These are phyloP conservation scores for Aspergillus haitiensis DNA, from an alignment of 495 filamentous ascomycete genomes.

Conservation along the genomic window DNA sequence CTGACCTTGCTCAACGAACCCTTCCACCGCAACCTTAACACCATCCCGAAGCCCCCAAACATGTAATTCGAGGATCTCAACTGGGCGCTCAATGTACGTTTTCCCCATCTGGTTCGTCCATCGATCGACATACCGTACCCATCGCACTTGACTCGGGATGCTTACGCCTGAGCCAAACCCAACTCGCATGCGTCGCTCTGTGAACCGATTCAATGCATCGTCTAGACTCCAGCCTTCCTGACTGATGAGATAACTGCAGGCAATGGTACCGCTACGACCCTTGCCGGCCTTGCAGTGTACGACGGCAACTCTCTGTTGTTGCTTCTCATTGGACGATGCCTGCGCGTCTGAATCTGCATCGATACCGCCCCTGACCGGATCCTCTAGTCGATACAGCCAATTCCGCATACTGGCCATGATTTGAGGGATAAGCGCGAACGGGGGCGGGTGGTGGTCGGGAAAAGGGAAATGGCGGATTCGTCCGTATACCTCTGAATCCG, in stretches of 20 bases:
- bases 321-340: conserved; percentile 22
- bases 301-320: conserved; percentile 66
- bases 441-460: conserved; percentile 96
- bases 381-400: conserved; percentile 66
- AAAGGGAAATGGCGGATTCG: conserved; percentile 88
- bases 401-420: conserved; percentile 90
- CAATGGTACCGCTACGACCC: conserved; percentile 86
- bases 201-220: conserved; percentile 80
- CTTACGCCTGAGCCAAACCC: conserved; percentile 88
- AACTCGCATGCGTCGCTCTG: conserved; percentile 81
- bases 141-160: conserved; percentile 87
- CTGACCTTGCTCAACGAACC: conserved; percentile 83
- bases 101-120: conserved; percentile 75
- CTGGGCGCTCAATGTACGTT: conserved; percentile 74
- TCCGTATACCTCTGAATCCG: conserved; percentile 80
- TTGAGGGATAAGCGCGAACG: conserved; percentile 80
- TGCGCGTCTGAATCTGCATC: neutral
- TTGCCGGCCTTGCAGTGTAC: conserved; percentile 98
- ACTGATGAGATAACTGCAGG: conserved; percentile 83
- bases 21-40: conserved; percentile 83
- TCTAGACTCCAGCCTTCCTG: conserved; percentile 83
- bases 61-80: conserved; percentile 87
- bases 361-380: conserved; percentile 13
- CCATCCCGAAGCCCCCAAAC: conserved; percentile 87
- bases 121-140: conserved; percentile 84